Percentiles rank a stretch among this genome's conserved stretches.
Evolutionary conservation across 495 filamentous ascomycete species (phyloP).

Genomic region (Aspergillus conjunctus): DNA sequence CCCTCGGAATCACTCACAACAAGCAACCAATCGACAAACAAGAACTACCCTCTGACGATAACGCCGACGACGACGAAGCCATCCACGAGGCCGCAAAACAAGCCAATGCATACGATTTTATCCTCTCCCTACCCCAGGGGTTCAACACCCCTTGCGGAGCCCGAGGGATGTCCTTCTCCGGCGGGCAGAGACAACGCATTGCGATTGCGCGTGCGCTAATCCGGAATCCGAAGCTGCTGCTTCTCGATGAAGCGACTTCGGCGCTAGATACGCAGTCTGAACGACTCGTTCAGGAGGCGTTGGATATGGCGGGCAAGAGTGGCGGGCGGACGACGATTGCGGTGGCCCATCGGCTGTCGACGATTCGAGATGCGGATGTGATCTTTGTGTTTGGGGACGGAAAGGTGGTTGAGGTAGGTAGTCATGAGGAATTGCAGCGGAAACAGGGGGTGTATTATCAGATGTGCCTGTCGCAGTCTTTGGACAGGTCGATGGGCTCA

Average conservation of each 20-base stretch:
- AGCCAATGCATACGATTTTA: slow-evolving; percentile 65
- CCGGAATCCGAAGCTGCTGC: slow-evolving; percentile 59
- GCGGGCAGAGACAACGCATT: slow-evolving; percentile 70
- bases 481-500: slow-evolving; percentile 10
- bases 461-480: slow-evolving; percentile 17
- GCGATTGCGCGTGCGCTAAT: slow-evolving; percentile 68
- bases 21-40: slow-evolving; percentile 39
- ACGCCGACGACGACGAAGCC: slow-evolving; percentile 50
- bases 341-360: slow-evolving; percentile 66
- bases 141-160: slow-evolving; percentile 61
- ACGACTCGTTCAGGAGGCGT: slow-evolving; percentile 61
- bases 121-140: slow-evolving; percentile 59
- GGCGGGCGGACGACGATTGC: slow-evolving; percentile 57
- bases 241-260: slow-evolving; percentile 72
- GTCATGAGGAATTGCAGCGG: slow-evolving; percentile 58
- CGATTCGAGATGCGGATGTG: slow-evolving; percentile 69
- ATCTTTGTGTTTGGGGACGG: slow-evolving; percentile 72
- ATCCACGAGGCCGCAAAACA: slow-evolving; percentile 58
- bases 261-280: slow-evolving; percentile 67
- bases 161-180: slow-evolving; percentile 57
- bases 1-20: slow-evolving; percentile 45
- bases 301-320: slow-evolving; percentile 54
- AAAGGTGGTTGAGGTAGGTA: slow-evolving; percentile 62
- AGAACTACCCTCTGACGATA: too few species aligned
- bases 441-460: slow-evolving; percentile 63